A percentile compares a stretch with the other conserved stretches of the same genome.
These are phyloP conservation scores for Podospora conica DNA, from an alignment of 495 filamentous ascomycete genomes.

Conservation along the genomic window DNA sequence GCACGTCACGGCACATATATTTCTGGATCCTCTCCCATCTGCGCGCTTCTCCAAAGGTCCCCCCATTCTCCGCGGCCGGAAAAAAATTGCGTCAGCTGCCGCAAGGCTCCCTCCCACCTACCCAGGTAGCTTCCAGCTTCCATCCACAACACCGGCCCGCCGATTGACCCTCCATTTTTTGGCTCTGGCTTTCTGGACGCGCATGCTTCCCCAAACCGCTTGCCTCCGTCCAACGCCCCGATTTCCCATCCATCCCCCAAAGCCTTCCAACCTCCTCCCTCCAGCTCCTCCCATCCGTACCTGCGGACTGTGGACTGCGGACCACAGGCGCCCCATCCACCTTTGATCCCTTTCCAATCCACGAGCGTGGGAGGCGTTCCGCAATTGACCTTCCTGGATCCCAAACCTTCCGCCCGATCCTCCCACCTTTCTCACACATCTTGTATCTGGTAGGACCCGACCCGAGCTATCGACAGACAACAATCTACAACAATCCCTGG, in stretches of 20 bases:
- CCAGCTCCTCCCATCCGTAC: neutral
- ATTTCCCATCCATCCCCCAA: neutral
- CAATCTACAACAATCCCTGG: neutral
- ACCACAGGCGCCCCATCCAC: neutral
- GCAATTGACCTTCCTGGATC: neutral
- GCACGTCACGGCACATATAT: neutral
- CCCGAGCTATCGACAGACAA: neutral
- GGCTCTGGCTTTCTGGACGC: neutral
- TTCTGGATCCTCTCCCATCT: neutral
- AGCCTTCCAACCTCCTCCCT: neutral
- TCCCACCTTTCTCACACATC: neutral
- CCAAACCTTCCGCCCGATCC: neutral
- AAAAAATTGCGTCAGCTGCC: neutral
- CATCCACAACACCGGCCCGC: neutral
- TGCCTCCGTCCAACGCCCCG: neutral
- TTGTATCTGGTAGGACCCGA: constrained; percentile 1
- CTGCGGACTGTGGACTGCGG: neutral
- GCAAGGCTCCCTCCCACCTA: constrained; percentile 4
- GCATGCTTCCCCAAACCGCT: neutral
- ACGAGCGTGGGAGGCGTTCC: neutral
- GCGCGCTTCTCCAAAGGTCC: neutral
- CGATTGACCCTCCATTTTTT: neutral
- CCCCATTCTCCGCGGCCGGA: neutral
- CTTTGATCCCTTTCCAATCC: neutral
- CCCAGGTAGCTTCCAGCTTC: neutral